Base-by-base conservation (phyloP, 2,329 filamentous ascomycete species). In the Lecanicillium sp. region DNA sequence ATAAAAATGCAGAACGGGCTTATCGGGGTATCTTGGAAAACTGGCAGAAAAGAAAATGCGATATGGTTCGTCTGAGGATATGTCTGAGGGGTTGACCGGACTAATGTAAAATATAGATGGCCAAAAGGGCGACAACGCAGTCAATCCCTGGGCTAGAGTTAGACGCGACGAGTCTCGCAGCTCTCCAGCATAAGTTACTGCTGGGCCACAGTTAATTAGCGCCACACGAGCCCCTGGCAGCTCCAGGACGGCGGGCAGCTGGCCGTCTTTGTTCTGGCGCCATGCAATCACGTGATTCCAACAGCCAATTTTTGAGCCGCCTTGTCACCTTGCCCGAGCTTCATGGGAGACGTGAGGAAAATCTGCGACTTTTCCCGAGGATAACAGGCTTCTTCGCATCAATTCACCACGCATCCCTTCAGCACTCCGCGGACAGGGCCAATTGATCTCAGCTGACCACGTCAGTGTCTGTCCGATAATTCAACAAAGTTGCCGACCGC, bases 321-420 rank as follows among this genome's bases (percentile, higher is more conserved):
- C 35, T 44, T 42, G 42, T 40, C 49, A 42, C 36, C 44, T 43
- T 51, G 49, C 26, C 65, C 62, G 62, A 66, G 62, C 63, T 66
- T 56, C 29, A 46, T 46, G 37, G 48, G n/a, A 30, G 43, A 50
- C 42, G 52, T 53, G 56, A 60, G 63, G 64, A 68, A 68, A 70
- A 69, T 65, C 65, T 67, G 67, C 69, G 68, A 71, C 64, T 71
- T 72, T 70, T 71, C 67, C 69, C 68, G 68, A 70, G 54, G 59
- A 62, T 58, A 60, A 65, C 60, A 61, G 61, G 69, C 67, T 66
- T 60, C 66, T 66, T 69, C 62, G 58, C 47, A 58, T 57, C 62
- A 60, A 60, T 56, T 62, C 61, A 63, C 63, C 58, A 58, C 64
- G 60, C 61, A 65, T 64, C 68, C 61, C 59, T 63, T 60, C 67